Base-by-base conservation (phyloP, 1,139 yeast genomes). In the Blastobotrys persicus region DNA sequence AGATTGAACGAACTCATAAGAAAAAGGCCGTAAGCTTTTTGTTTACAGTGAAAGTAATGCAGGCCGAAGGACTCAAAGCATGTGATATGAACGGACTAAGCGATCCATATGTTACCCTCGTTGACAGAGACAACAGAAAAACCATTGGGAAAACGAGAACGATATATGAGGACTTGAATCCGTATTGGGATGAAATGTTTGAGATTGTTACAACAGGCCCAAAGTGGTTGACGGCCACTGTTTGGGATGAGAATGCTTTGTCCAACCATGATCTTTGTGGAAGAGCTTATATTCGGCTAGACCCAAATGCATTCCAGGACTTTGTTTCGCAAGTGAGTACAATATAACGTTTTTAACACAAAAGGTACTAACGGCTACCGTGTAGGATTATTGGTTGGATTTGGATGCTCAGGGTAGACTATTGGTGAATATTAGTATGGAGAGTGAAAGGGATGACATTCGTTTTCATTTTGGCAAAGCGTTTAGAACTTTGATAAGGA, bases 181-280 rank as follows among this genome's bases (percentile, higher is more conserved):
- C 98, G 0, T 80, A 78, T 20, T 92, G 96, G 95, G 88, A 88
- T 60, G 97, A 92, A 70, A 87, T 84, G 50, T 85, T 87, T 63
- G 96, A 89, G 62, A 52, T 65, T 13, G 67, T 86, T 34, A 61
- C 72, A 1, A 56, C 67, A 0, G 65, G 65, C 0, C 59, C 69
- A 2, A 61, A 64, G 28, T 60, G 69, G 46, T 60, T 87, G 1
- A 76, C 80, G 0, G 76, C 80, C 1, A 82, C 86, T 1, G 81
- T 88, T 0, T 88, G 96, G 96, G 87, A 84, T 61, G 85, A 80
- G 46, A 75, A 74, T 19, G 60, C 68, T 2, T 61, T 78, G 13
- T 75, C 80, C 1, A 76, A 80, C 16, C 87, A 85, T 55, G 80
- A 81, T 11, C 70, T 86, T 6, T 81, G 88, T 61, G 96, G 96